Percentiles rank a stretch among this genome's conserved stretches.
Conservation (phyloP, 78 protist species). For the Emiliania huxleyi region DNA sequence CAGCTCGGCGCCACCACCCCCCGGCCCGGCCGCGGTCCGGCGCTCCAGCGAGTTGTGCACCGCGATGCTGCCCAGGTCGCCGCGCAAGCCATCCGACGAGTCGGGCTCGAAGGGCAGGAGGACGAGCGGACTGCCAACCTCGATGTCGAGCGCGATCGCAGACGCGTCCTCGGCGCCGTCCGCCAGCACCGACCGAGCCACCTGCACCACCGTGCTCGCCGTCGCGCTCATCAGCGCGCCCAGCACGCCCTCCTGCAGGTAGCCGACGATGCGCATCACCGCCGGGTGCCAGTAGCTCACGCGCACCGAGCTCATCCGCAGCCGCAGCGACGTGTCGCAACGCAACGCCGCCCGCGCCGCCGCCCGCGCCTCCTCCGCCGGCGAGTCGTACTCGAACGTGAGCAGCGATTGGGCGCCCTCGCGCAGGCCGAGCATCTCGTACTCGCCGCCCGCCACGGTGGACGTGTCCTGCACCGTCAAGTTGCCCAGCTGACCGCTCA, state of each 20-base stretch:
- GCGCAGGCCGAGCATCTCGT: conserved; percentile 16
- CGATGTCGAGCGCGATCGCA: neutral
- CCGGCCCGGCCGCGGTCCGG: no score
- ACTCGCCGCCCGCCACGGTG: neutral
- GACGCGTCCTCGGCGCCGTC: neutral
- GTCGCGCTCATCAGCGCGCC: conserved; percentile 25
- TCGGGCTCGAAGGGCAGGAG: neutral
- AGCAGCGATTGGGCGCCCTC: neutral
- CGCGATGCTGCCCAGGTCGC: neutral
- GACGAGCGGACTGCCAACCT: neutral
- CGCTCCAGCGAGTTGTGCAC: neutral
- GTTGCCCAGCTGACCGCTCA: conserved; percentile 15
- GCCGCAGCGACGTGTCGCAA: neutral
- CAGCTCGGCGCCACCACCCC: neutral
- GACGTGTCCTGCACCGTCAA: neutral
- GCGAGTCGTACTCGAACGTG: neutral
- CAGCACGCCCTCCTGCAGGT: neutral
- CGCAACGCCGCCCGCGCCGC: neutral
- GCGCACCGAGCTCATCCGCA: conserved; percentile 12
- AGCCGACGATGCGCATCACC: neutral
- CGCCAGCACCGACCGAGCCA: neutral
- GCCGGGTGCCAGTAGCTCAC: conserved; percentile 15
- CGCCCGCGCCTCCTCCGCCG: neutral
- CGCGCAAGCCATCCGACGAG: neutral
- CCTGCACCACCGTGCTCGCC: conserved; percentile 5